Evolutionary conservation across 495 filamentous ascomycete species (phyloP), one percentile per base, ranked within the genome.

Genomic region (Aspergillus cavernicola): DNA sequence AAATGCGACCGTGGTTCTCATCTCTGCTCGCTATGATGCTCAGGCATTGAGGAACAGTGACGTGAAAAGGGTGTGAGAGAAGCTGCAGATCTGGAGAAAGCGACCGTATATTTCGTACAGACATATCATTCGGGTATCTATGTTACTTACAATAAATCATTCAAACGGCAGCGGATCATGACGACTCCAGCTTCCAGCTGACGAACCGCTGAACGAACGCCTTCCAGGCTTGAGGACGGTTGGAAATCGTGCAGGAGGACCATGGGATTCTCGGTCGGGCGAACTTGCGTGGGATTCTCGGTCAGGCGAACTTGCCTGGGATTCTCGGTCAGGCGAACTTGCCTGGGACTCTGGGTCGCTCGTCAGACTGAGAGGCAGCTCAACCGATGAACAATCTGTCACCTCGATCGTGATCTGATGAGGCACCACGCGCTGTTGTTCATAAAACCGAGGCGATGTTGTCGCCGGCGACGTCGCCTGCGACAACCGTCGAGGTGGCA

Each of bases 101-200:
- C n/a, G n/a, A n/a, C n/a, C n/a, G n/a, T n/a, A n/a, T n/a, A n/a
- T n/a, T n/a, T n/a, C n/a, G n/a, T n/a, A n/a, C n/a, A n/a, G n/a
- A n/a, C n/a, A n/a, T n/a, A n/a, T n/a, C n/a, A n/a, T n/a, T n/a
- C n/a, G n/a, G n/a, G n/a, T n/a, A n/a, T n/a, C n/a, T n/a, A n/a
- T n/a, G n/a, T n/a, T n/a, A n/a, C n/a, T n/a, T n/a, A n/a, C n/a
- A n/a, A n/a, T n/a, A n/a, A n/a, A 38, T 24, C 36, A 50, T 9
- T 28, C 24, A 18, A 46, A 53, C 23, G 32, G 50, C 3, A 53
- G 24, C 20, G 50, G 29, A 20, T 53, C 50, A 29, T 53, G 50
- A 4, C 32, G 41, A 29, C 41, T 46, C 40, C 50, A 52, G n/a
- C 19, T 23, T 8, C 9, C 28, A 12, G 10, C 33, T 4, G 50